Evolutionary conservation across 2,329 filamentous ascomycete species (phyloP).

Genomic region (Phyllosticta citribraziliensis): DNA sequence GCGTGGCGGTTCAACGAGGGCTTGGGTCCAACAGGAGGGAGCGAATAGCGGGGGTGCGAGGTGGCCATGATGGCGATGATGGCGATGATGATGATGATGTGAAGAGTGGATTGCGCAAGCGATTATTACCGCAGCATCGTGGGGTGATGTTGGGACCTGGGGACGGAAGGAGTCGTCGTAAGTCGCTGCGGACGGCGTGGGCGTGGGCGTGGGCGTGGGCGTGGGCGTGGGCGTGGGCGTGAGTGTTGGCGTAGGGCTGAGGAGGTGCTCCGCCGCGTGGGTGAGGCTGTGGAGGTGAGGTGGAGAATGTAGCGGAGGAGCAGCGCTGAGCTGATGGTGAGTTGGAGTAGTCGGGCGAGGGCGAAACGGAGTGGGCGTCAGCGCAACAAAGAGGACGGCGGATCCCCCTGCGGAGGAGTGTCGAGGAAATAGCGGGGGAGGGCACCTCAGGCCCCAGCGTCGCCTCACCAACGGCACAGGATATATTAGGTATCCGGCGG

Average conservation of each 20-base stretch:
- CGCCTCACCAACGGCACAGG: not conserved
- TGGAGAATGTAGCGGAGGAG: not conserved
- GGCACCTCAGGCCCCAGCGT: not conserved
- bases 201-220: not conserved
- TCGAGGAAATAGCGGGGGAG: not conserved
- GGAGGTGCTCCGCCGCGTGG: not conserved
- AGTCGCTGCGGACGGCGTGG: not conserved
- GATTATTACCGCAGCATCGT: slow-evolving; percentile 9
- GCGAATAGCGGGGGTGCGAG: not conserved
- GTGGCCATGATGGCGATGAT: not conserved
- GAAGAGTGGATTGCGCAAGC: slow-evolving; percentile 4
- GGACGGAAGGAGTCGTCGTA: not conserved
- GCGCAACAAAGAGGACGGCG: not conserved
- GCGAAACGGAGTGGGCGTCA: not conserved
- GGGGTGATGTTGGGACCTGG: slow-evolving; percentile 1
- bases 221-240: not conserved
- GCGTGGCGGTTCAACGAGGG: slow-evolving; percentile 4
- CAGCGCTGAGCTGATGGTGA: not conserved
- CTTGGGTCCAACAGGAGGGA: not conserved
- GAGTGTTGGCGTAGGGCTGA: not conserved
- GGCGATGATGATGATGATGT: not conserved
- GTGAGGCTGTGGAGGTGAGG: not conserved
- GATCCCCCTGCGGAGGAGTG: not conserved
- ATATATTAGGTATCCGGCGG: not conserved
- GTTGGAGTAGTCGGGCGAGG: not conserved